Evolutionary conservation across 2,329 filamentous ascomycete species (phyloP).

Genomic region (Penicillium sp.): DNA sequence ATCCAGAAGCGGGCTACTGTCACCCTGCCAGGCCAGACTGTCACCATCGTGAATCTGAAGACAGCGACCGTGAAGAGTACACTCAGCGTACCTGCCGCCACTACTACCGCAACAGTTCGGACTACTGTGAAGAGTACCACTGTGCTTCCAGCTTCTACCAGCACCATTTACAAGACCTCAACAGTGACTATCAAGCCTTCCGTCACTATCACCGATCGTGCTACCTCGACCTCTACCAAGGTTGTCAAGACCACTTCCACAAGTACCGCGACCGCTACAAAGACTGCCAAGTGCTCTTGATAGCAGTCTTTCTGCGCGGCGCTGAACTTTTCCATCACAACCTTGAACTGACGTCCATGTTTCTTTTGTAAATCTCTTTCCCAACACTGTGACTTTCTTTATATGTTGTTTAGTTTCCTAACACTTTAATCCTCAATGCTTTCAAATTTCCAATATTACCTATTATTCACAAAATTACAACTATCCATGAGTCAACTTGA

Average conservation of each 20-base stretch:
- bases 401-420: too few relatives aligned
- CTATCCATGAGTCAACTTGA: too few relatives aligned
- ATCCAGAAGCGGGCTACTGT: slow-evolving; percentile 14
- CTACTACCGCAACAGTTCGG: slow-evolving; percentile 14
- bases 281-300: slow-evolving; percentile 12
- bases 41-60: slow-evolving; percentile 14
- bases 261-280: slow-evolving; percentile 11
- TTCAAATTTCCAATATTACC: too few relatives aligned
- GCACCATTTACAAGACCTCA: slow-evolving; percentile 23
- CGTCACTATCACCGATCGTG: slow-evolving; percentile 18
- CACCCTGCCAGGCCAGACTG: slow-evolving; percentile 10
- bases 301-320: not conserved
- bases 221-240: slow-evolving; percentile 20
- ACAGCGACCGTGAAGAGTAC: slow-evolving; percentile 17
- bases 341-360: too few relatives aligned
- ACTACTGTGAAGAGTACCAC: slow-evolving; percentile 18
- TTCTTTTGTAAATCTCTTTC: too few relatives aligned
- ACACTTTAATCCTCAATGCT: too few relatives aligned
- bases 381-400: too few relatives aligned
- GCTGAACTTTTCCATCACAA: too few relatives aligned
- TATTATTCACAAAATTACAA: too few relatives aligned
- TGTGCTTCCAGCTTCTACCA: slow-evolving; percentile 24
- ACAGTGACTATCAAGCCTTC: slow-evolving; percentile 20
- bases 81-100: slow-evolving; percentile 4
- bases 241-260: slow-evolving; percentile 20